Conservation (phyloP, 2,329 filamentous ascomycete genomes). For the Teratosphaeria nubilosa region DNA sequence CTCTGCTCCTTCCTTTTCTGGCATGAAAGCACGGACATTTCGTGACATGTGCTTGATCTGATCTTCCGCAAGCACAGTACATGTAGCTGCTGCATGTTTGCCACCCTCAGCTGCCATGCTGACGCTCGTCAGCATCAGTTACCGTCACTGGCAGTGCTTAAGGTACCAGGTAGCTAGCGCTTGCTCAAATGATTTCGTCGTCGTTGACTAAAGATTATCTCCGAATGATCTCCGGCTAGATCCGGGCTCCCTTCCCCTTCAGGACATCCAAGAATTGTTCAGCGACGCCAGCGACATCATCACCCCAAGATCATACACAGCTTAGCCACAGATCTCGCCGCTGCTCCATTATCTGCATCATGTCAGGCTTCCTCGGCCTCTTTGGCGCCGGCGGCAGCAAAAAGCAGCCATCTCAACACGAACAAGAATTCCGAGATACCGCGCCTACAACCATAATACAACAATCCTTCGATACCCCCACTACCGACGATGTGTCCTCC, state of each 20-base stretch:
- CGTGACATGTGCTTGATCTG: constrained; percentile 10
- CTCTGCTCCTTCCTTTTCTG: neutral
- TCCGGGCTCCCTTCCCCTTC: neutral
- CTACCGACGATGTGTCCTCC: constrained; percentile 58
- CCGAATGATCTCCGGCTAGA: neutral
- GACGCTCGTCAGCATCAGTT: neutral
- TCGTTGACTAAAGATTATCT: neutral
- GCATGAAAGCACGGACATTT: constrained; percentile 7
- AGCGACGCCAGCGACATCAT: neutral
- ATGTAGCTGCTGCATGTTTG: neutral
- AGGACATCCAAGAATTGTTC: neutral
- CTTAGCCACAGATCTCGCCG: neutral
- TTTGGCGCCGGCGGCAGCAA: neutral
- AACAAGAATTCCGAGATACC: neutral
- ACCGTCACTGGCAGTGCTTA: neutral
- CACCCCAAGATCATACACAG: neutral
- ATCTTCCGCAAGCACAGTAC: constrained; percentile 10
- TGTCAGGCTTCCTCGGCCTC: neutral
- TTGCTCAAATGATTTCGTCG: neutral
- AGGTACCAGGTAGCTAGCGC: no score
- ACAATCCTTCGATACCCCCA: neutral
- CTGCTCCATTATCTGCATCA: neutral
- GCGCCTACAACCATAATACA: neutral
- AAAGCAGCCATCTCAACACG: neutral
- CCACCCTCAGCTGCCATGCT: neutral